Base-by-base conservation (phyloP, 1,139 yeast genomes). In the Blastobotrys indianensis region DNA sequence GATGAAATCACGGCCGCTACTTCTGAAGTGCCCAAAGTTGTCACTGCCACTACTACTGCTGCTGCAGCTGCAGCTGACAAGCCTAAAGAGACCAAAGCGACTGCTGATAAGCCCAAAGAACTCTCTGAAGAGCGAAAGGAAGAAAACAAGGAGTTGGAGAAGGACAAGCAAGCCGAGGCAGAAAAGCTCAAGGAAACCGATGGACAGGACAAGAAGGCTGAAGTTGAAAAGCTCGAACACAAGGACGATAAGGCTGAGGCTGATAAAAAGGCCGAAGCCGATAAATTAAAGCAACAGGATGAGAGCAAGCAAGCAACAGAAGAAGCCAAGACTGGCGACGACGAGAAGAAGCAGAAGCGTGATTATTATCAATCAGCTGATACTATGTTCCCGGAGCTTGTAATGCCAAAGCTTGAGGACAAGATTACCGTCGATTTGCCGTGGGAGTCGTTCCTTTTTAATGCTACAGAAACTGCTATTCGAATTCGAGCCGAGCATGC, bases 361-460 rank as follows among this genome's bases (percentile, higher is more conserved):
- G 37, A 35, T 11, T 36, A 37, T 33, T 42, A 34, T 7, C 25
- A 20, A 20, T 9, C 40, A 32, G 32, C 39, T 34, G 48, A 47
- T 30, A 20, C 50, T 4, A 34, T 48, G 9, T 44, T 52, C 23
- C 56, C 55, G 4, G 46, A 41, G 20, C 39, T 46, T 30, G 15
- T 23, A 9, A 15, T 35, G 7, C 42, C 45, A 5, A 48, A 48
- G 12, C 30, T 41, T 6, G 51, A 39, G 13, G 54, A 55, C 36
- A 45, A 47, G 44, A 49, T 57, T 13, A 47, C 51, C 2, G 52
- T 55, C n/a, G 50, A 52, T 32, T 25, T 57, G 20, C 47, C 51
- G 11, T 34, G 48, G 37, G 53, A 49, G 6, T 28, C 50, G 41
- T 57, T 57, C 48, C 39, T 35, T n/a, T 52, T 57, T 34, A 51